Evolutionary conservation across 2,329 filamentous ascomycete genomes (phyloP).

Genomic region (Microcyclospora tardicrescens): DNA sequence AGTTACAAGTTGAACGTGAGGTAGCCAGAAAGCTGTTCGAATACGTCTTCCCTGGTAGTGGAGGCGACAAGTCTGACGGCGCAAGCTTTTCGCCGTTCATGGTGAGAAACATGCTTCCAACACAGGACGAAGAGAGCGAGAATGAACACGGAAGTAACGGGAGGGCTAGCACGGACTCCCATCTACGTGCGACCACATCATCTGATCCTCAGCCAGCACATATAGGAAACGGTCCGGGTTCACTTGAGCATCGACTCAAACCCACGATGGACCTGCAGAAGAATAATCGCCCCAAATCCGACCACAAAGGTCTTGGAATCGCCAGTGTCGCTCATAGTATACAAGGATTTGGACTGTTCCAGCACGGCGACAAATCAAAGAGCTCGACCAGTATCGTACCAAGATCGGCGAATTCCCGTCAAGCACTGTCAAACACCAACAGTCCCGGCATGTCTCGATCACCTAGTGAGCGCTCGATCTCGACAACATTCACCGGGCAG

Average conservation of each 20-base stretch:
- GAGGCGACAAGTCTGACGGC: conserved; percentile 34
- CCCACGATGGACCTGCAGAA: conserved; percentile 56
- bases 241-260: conserved; percentile 67
- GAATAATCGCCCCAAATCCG: conserved; percentile 14
- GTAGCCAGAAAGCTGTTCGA: conserved; percentile 88
- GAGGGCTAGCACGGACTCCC: too few relatives aligned
- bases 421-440: conserved; percentile 14
- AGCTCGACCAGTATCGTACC: conserved; percentile 3
- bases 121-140: conserved; percentile 36
- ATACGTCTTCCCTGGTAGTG: conserved; percentile 87
- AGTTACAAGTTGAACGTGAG: conserved; percentile 84
- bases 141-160: conserved; percentile 10
- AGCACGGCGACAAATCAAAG: conserved; percentile 24
- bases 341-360: conserved; percentile 32
- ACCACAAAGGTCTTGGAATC: conserved; percentile 22
- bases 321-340: conserved; percentile 14
- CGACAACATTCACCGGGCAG: conserved; percentile 14
- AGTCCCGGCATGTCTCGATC: conserved; percentile 15
- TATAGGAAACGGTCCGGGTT: conserved; percentile 46
- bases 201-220: conserved; percentile 1
- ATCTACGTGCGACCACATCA: not conserved
- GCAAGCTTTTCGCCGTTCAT: conserved; percentile 51
- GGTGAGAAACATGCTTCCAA: conserved; percentile 39
- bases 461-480: conserved; percentile 20
- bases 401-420: conserved; percentile 12